A percentile compares a stretch with the other conserved stretches of the same genome.
Evolutionary conservation across 129 eudicot species (phyloP).

Genomic region (Flaveria linearis): DNA sequence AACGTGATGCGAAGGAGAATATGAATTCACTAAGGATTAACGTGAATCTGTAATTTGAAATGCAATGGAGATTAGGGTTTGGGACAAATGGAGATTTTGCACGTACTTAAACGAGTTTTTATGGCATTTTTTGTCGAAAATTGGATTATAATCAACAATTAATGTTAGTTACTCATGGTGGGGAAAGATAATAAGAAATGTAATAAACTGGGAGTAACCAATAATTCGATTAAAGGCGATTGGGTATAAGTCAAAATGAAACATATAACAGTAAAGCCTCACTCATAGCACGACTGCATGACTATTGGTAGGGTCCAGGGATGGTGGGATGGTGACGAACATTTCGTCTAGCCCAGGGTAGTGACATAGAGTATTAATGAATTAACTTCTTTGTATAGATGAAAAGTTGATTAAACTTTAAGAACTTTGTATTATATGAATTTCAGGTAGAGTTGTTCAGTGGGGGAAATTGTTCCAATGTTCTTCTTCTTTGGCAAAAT

Average conservation of each 20-base stretch:
- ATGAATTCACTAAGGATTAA: neutral
- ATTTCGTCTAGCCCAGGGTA: no score
- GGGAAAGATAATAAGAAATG: neutral
- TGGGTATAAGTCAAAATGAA: no score
- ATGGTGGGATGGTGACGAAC: no score
- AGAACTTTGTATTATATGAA: neutral
- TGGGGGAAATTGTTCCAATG: conserved; percentile 29
- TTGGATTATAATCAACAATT: neutral
- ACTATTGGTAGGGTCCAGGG: no score
- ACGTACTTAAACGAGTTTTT: neutral
- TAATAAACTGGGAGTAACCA: neutral
- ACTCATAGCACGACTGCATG: no score
- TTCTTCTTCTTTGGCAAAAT: conserved; percentile 29
- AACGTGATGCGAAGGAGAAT: neutral
- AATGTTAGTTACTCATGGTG: neutral
- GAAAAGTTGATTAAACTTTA: neutral
- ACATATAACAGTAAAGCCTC: no score
- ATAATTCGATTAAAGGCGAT: neutral
- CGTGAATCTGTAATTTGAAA: neutral
- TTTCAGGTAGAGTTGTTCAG: conserved; percentile 38
- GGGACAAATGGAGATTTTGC: neutral
- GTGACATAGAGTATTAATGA: neutral
- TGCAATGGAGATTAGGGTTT: neutral
- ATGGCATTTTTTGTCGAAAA: neutral
- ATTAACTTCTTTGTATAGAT: neutral